Base-by-base conservation (phyloP, 2,329 filamentous ascomycete genomes). In the Xylaria sp. region DNA sequence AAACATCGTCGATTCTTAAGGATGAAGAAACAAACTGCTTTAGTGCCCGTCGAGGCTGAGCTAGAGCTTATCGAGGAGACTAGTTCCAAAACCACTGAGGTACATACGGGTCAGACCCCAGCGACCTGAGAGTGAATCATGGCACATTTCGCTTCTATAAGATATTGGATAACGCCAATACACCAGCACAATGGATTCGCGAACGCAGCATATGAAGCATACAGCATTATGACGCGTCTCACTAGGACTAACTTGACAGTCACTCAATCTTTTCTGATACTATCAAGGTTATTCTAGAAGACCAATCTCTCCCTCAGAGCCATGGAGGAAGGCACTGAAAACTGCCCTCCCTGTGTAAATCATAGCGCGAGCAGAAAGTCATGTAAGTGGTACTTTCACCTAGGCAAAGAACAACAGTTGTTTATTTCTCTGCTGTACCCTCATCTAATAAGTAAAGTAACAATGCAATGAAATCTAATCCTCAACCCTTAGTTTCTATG, bases 1-100 rank as follows among this genome's bases (percentile, higher is more conserved):
- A 78, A 77, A 22, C 84, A 86, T 69, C 69, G 67, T 10, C 70
- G 74, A 1, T 70, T 65, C 6, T 11, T 78, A 17, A 73, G 71
- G 39, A 70, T 66, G 50, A 74, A 72, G 51, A 77, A 74, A 57
- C 71, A 67, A 25, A 73, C 71, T 1, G 75, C 77, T 1, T 68
- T 80, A 10, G 65, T 79, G 22, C 67, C 73, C 11, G 10, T 70
- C 13, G 69, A 67, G 20, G 22, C 31, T 3, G 60, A 60, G 20
- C 39, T n/a, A 5, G 31, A 20, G 29, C 20, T 25, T 25, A 25
- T 20, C 2, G 51, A 42, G 29, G 22, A 39, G 7, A 38, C 9
- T 20, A 13, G 11, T 25, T 15, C 38, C 3, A 39, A n/a, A 15
- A 10, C 7, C n/a, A 29, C 33, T 9, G 38, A 53, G 20, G 39